Conservation (phyloP, 2,329 filamentous ascomycete species). For the Phyllosticta capitalensis region DNA sequence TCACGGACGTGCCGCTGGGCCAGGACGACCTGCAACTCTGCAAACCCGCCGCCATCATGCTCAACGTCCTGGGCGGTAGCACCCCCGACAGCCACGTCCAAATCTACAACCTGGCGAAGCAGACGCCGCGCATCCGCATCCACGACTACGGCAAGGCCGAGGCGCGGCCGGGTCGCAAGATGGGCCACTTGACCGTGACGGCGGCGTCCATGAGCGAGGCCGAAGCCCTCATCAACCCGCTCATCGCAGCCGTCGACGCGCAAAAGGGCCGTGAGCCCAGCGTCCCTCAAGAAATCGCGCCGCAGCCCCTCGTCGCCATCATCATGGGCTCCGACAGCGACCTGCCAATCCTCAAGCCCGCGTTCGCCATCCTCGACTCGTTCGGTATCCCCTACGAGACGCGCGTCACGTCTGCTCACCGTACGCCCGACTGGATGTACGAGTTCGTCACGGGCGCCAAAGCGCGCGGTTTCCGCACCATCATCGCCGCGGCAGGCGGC, state of each 20-base stretch:
- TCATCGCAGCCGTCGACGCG: constrained; percentile 55
- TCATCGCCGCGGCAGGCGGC: constrained; percentile 42
- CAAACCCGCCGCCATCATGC: constrained; percentile 58
- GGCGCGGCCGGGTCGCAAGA: constrained; percentile 81
- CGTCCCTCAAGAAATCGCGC: constrained; percentile 14
- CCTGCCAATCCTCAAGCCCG: constrained; percentile 56
- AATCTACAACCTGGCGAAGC: constrained; percentile 47
- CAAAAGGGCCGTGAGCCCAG: constrained; percentile 37
- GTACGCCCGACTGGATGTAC: constrained; percentile 40
- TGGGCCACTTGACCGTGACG: constrained; percentile 84
- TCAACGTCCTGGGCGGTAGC: constrained; percentile 70
- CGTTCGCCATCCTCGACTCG: constrained; percentile 56
- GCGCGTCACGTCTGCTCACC: constrained; percentile 65
- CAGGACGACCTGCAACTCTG: constrained; percentile 45
- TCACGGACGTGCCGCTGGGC: constrained; percentile 57
- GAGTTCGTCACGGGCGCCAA: constrained; percentile 34
- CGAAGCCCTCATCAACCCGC: constrained; percentile 57
- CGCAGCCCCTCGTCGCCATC: constrained; percentile 56
- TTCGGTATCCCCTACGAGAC: constrained; percentile 64
- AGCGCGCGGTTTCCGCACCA: constrained; percentile 30
- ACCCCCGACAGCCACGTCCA: constrained; percentile 53
- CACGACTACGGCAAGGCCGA: constrained; percentile 87
- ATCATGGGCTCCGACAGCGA: constrained; percentile 82
- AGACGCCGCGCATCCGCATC: constrained; percentile 51
- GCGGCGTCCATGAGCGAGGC: constrained; percentile 57